Base-by-base conservation (phyloP, 2,329 filamentous ascomycete genomes). In the Paraconiothyrium sp. region DNA sequence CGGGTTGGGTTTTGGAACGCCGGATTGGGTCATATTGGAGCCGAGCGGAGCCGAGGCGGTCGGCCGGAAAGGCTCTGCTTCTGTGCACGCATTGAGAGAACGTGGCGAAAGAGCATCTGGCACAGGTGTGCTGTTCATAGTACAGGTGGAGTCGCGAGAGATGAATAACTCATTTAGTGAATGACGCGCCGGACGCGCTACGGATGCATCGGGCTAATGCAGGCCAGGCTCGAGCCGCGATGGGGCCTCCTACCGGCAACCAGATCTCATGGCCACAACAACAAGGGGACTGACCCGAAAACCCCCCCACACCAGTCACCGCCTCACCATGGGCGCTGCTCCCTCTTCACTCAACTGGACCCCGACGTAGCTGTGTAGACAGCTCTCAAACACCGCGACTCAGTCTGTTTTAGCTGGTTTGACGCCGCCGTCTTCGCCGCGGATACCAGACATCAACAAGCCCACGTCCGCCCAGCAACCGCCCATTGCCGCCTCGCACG, bases 401-500 rank as follows among this genome's bases (percentile, higher is more conserved):
- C n/a, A 30, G 54, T 44, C 60, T 72, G 66, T 68, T 68, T 67
- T 62, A 63, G 44, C 54, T 16, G 37, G 35, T 16, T 44, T 30
- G n/a, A 20, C 46, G n/a, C 22, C 46, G 27, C 27, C 39, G 16
- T n/a, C 37, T 30, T 44, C 47, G 39, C 51, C 58, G 41, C 35
- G 22, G 3, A 50, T 27, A 47, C 24, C 39, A 54, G 30, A 46
- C 49, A 35, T 64, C 65, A 65, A 64, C 70, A 73, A 51, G 30
- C 47, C 66, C 70, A 64, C 63, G 49, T 62, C 57, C 61, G 59
- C 67, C 68, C 63, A 72, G 69, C 69, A 72, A 72, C 72, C 68
- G 48, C 65, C 59, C 60, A 67, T 66, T 68, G 67, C 64, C 69
- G 54, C 68, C 64, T 61, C 65, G 44, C 16, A 61, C 68, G 75